Percentiles rank a stretch among this genome's conserved stretches.
These are phyloP conservation scores for Rhodofomes roseus DNA, from an alignment of 1,284 basidiomycete species.

Conservation along the genomic window DNA sequence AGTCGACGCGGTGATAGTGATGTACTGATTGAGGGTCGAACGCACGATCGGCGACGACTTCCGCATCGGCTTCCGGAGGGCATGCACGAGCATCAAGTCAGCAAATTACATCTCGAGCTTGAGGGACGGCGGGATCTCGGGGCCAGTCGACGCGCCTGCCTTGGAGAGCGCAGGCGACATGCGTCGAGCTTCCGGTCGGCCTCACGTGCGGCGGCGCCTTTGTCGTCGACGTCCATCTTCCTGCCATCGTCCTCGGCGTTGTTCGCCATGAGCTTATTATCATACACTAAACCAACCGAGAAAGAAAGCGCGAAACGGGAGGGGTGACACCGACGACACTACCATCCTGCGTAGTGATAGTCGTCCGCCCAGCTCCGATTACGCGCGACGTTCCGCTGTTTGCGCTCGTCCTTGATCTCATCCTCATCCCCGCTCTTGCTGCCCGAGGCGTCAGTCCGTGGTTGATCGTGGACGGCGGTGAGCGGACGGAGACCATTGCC, in stretches of 20 bases:
- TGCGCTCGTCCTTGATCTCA: conserved; percentile 36
- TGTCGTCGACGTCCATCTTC: conserved; percentile 69
- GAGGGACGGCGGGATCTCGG: conserved; percentile 60
- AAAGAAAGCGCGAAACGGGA: neutral
- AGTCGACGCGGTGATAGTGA: no score
- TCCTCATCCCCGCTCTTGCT: conserved; percentile 10
- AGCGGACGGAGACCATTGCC: conserved; percentile 38
- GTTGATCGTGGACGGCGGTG: conserved; percentile 28
- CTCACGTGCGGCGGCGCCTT: conserved; percentile 54
- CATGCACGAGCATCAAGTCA: conserved; percentile 74
- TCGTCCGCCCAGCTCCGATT: conserved; percentile 70
- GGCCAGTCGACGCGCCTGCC: conserved; percentile 14
- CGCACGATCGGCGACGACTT: conserved; percentile 53
- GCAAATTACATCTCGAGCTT: conserved; percentile 75
- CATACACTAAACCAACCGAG: conserved; percentile 7
- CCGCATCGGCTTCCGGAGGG: conserved; percentile 63
- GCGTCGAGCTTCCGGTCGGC: neutral
- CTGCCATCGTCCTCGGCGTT: conserved; percentile 44
- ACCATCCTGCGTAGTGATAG: conserved; percentile 67
- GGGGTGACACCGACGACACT: conserved; percentile 6
- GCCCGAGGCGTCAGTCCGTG: conserved; percentile 25
- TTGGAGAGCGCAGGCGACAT: conserved; percentile 11
- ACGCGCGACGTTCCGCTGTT: conserved; percentile 44
- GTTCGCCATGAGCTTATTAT: conserved; percentile 29
- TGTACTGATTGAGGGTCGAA: conserved; percentile 79